Base-by-base conservation (phyloP, 2,329 filamentous ascomycete species). In the Colletotrichum sp. region DNA sequence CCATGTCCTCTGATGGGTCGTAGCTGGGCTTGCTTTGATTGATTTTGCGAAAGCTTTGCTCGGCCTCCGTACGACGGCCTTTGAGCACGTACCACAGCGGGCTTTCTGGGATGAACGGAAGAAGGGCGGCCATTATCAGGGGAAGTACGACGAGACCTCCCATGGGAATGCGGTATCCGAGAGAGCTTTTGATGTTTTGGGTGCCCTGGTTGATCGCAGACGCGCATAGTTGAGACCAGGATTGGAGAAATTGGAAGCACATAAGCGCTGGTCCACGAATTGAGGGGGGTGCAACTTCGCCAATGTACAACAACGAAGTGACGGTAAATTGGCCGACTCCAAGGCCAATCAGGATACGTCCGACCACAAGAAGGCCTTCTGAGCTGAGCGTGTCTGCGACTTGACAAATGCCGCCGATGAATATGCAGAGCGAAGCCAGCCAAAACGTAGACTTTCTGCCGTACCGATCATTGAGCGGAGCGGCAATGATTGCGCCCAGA, bases 11-110 rank as follows among this genome's bases (percentile, higher is more conserved):
- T 48, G 18, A 22, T n/a, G 39, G 39, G 18, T 48, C 39, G 9
- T 48, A 48, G 39, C 6, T n/a, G 5, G 87, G 44, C 80, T 81
- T 3, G 69, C 80, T 81, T 28, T 72, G 76, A 74, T 84, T 80
- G 80, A 85, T 82, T 26, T 79, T 79, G 59, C 76, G 71, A 3
- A 85, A 81, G 10, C 84, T 77, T 26, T 75, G 72, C 32, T 79
- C 75, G 12, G 83, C 83, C 26, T 81, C 65, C 1, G 80, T 79
- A 30, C 68, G 76, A 30, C 77, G 78, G n/a, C 72, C 77, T 36
- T 81, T 82, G 44, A 67, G 75, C 59, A 82, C 76, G 63, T 79
- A 82, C 83, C 83, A 84, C 2, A 52, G 39, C 39, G 78, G 78
- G 15, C 28, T 64, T 59, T 79, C 78, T 26, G 78, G 78, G n/a